phyloP scores from a whole-genome alignment of 257 asterid genomes.

The Solanum pennellii region DNA sequence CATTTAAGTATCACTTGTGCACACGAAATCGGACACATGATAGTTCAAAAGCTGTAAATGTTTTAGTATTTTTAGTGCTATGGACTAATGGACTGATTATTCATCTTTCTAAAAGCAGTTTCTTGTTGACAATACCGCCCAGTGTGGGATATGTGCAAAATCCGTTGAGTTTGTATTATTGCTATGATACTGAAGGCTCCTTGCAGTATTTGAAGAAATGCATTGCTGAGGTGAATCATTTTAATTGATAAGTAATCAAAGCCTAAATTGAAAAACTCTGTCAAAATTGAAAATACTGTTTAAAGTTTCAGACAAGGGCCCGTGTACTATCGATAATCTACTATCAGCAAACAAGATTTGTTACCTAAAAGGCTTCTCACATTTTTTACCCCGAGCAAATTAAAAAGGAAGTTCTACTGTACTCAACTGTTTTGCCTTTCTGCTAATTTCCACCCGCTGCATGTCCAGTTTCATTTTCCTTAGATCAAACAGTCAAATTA shows the following conservation, averaged over 20 bases:
- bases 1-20: neutral
- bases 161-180: slow-evolving; percentile 85
- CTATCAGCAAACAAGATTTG: neutral
- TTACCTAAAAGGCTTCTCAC: neutral
- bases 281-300: neutral
- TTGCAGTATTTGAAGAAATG: slow-evolving; percentile 46
- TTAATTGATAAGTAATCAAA: neutral
- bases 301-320: neutral
- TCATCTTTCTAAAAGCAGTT: slow-evolving; percentile 32
- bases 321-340: neutral
- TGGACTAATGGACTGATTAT: neutral
- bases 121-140: slow-evolving; percentile 88
- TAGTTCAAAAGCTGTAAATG: neutral
- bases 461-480: neutral
- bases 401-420: neutral
- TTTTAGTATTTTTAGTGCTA: neutral
- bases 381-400: neutral
- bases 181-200: slow-evolving; percentile 66
- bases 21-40: neutral
- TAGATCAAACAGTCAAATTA: neutral
- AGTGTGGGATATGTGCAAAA: slow-evolving; percentile 93
- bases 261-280: neutral
- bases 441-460: neutral
- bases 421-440: neutral
- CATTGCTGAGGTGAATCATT: slow-evolving; percentile 74